Conservation (phyloP, 441 rosid species). For the Pelargonium fulgidum region DNA sequence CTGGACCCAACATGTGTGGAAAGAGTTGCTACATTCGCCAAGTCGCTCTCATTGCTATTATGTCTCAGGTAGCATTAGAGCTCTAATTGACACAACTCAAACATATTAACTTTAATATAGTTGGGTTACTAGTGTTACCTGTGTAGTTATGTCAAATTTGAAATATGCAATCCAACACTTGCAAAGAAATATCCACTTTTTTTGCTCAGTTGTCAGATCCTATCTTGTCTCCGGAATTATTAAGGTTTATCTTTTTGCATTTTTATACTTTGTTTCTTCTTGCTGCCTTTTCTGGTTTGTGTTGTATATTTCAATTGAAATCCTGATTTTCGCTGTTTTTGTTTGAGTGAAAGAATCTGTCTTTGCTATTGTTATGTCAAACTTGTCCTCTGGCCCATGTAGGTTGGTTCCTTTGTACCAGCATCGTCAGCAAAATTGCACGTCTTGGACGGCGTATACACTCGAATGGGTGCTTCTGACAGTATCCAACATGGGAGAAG, state of each 20-base stretch:
- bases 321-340: background rate
- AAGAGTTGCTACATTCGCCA: conserved; percentile 97
- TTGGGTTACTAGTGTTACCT: background rate
- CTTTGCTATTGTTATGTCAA: conserved; percentile 16
- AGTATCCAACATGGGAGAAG: conserved; percentile 90
- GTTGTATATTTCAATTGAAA: too few species aligned
- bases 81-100: background rate
- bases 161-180: too few species aligned
- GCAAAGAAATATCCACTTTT: too few species aligned
- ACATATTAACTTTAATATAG: background rate
- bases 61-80: conserved; percentile 72
- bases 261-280: too few species aligned
- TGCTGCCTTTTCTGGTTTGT: too few species aligned
- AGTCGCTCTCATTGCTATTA: conserved; percentile 72
- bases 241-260: too few species aligned
- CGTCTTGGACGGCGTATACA: conserved; percentile 71
- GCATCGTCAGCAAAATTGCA: conserved; percentile 68
- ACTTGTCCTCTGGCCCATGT: conserved; percentile 29
- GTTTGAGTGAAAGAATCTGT: conserved; percentile 12
- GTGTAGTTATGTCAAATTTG: too few species aligned
- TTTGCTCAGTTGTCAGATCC: too few species aligned
- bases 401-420: conserved; percentile 97
- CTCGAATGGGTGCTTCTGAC: conserved; percentile 94
- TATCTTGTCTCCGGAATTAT: too few species aligned
- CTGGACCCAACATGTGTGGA: conserved; percentile 98